phyloP scores from a whole-genome alignment of 2,329 filamentous ascomycete species.

The Curvularia verruculosa region DNA sequence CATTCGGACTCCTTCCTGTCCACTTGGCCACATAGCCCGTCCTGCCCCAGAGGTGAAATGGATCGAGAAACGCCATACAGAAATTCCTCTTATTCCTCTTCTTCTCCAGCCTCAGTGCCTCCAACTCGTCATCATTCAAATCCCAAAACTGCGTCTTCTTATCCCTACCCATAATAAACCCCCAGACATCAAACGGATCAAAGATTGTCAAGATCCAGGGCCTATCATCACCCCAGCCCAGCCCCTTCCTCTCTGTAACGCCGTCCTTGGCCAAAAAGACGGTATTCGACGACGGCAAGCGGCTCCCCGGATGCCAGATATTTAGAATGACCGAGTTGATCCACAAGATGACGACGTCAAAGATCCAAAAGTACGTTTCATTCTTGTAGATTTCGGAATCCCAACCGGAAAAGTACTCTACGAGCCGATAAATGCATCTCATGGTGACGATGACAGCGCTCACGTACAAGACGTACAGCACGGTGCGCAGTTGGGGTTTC shows the following conservation, averaged over 20 bases:
- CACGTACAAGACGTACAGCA: constrained; percentile 56
- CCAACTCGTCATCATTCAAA: constrained; percentile 43
- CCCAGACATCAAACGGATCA: constrained; percentile 47
- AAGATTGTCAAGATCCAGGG: constrained; percentile 51
- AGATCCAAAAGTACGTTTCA: constrained; percentile 62
- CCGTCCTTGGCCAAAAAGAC: constrained; percentile 60
- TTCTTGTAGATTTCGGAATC: constrained; percentile 48
- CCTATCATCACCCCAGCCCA: constrained; percentile 57
- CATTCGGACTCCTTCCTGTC: constrained; percentile 11
- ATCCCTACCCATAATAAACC: constrained; percentile 39
- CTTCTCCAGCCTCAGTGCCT: constrained; percentile 31
- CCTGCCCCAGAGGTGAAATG: constrained; percentile 39
- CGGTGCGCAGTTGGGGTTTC: constrained; percentile 51
- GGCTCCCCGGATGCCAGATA: constrained; percentile 58
- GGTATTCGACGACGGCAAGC: constrained; percentile 57
- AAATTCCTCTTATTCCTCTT: constrained; percentile 34
- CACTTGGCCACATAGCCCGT: constrained; percentile 39
- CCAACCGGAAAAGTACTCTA: constrained; percentile 56
- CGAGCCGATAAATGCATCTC: constrained; percentile 60
- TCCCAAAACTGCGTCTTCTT: constrained; percentile 49
- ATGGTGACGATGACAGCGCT: constrained; percentile 57
- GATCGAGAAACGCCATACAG: constrained; percentile 32
- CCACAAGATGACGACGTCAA: constrained; percentile 61
- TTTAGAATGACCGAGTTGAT: constrained; percentile 59
- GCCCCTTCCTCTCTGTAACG: constrained; percentile 58